Percentiles rank a stretch among this genome's conserved stretches.
These are phyloP conservation scores for Teunomyces panamensis DNA, from an alignment of 805 yeast genomes.

Conservation along the genomic window DNA sequence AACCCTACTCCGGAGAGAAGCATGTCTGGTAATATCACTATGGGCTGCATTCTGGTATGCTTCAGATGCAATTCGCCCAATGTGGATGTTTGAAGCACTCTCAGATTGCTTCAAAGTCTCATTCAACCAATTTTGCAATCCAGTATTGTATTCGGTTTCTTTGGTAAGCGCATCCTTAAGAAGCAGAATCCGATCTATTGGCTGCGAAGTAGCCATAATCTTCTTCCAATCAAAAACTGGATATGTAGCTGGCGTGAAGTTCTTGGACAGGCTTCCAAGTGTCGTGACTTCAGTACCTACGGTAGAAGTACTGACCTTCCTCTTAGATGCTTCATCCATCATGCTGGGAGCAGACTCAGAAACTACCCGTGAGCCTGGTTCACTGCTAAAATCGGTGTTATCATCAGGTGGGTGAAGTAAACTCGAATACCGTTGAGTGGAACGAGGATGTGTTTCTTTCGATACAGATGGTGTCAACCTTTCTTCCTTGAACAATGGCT, in stretches of 20 bases:
- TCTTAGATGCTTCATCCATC: background rate
- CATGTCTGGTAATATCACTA: slow-evolving; percentile 47
- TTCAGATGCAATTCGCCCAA: slow-evolving; percentile 56
- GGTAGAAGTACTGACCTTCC: slow-evolving; percentile 1
- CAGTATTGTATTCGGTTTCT: slow-evolving; percentile 49
- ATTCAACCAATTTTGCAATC: slow-evolving; percentile 56
- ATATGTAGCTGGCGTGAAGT: slow-evolving; percentile 13
- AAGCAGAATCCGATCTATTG: slow-evolving; percentile 39
- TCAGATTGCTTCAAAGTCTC: slow-evolving; percentile 41
- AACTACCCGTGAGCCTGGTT: background rate
- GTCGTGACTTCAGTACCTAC: slow-evolving; percentile 1
- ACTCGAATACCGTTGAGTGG: slow-evolving; percentile 25
- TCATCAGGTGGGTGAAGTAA: slow-evolving; percentile 13
- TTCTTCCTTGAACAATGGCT: slow-evolving; percentile 25
- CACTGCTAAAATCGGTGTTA: background rate
- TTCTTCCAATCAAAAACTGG: slow-evolving; percentile 42
- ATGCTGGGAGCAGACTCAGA: background rate
- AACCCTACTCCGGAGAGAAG: slow-evolving; percentile 45
- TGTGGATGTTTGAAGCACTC: slow-evolving; percentile 33
- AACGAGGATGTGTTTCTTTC: slow-evolving; percentile 4
- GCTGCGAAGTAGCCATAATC: slow-evolving; percentile 38
- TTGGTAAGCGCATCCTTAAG: slow-evolving; percentile 42
- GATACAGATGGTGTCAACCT: slow-evolving; percentile 20
- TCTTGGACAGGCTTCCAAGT: slow-evolving; percentile 1
- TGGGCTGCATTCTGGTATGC: slow-evolving; percentile 67